A percentile compares a stretch with the other conserved stretches of the same genome.
Evolutionary conservation across 345 rosid genomes (phyloP).

Genomic region (Hevea brasiliensis): DNA sequence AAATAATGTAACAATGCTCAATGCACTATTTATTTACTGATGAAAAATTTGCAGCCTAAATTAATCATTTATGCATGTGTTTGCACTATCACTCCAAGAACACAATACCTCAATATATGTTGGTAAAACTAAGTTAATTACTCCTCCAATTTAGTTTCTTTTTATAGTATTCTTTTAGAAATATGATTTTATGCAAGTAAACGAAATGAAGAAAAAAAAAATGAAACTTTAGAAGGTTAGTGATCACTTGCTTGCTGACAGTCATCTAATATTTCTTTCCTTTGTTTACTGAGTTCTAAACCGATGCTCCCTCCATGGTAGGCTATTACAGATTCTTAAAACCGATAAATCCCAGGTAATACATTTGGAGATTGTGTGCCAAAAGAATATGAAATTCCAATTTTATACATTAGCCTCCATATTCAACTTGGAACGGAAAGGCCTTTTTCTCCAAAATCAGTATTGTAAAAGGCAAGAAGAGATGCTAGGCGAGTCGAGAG

Average conservation of each 20-base stretch:
- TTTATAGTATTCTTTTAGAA: background rate
- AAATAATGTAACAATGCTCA: background rate
- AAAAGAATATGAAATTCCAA: background rate
- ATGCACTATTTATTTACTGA: background rate
- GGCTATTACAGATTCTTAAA: background rate
- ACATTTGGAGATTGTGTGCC: background rate
- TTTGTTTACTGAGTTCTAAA: constrained; percentile 2
- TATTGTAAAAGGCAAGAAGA: no score
- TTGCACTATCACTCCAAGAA: background rate
- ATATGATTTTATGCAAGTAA: background rate
- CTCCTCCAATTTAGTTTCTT: background rate
- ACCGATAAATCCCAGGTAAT: background rate
- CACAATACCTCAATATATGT: background rate
- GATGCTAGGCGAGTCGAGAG: no score
- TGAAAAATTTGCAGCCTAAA: background rate
- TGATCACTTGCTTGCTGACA: constrained; percentile 4
- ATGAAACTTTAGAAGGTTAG: background rate
- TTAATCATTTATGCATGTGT: background rate
- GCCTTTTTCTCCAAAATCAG: no score
- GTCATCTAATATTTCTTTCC: background rate
- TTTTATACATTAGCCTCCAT: constrained; percentile 1
- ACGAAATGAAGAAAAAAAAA: background rate
- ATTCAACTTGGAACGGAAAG: background rate
- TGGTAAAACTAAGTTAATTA: background rate
- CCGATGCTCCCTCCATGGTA: background rate